Percentiles rank a stretch among this genome's conserved stretches.
Conservation (phyloP, 495 filamentous ascomycete genomes). For the Penicillium bialowiezense region DNA sequence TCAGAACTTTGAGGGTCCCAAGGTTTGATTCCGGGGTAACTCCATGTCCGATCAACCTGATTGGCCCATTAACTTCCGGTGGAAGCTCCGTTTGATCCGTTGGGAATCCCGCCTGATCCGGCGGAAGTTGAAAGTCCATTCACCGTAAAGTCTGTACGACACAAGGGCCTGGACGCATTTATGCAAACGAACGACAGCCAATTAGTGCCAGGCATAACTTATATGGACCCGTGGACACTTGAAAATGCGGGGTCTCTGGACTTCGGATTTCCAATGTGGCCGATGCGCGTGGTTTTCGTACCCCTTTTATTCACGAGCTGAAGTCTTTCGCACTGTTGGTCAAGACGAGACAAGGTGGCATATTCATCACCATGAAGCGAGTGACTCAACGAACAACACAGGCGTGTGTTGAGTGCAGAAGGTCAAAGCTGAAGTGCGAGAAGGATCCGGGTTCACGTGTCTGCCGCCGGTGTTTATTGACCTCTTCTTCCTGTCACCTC, state of each 20-base stretch:
- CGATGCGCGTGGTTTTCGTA: not conserved
- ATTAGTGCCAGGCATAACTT: not conserved
- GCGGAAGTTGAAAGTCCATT: conserved; percentile 1
- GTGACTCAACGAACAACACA: not conserved
- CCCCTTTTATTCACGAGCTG: not conserved
- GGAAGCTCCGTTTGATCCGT: not conserved
- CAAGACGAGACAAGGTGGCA: not conserved
- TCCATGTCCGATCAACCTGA: not conserved
- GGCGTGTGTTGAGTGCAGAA: not conserved
- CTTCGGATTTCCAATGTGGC: not conserved
- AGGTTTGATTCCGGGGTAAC: conserved; percentile 18
- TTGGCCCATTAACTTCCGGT: conserved; percentile 3
- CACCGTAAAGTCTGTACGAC: not conserved
- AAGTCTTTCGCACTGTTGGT: not conserved
- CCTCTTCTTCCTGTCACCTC: not conserved
- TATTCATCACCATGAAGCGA: not conserved
- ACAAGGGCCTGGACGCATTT: not conserved
- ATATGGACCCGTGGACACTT: not conserved
- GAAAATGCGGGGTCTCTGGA: conserved; percentile 5
- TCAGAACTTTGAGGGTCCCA: conserved; percentile 23
- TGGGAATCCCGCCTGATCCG: not conserved
- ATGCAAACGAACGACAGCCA: not conserved
- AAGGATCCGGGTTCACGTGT: not conserved
- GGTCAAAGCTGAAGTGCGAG: not conserved
- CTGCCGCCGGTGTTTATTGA: not conserved